Conservation (phyloP, 305 asterid species). For the Rubia tinctorum region DNA sequence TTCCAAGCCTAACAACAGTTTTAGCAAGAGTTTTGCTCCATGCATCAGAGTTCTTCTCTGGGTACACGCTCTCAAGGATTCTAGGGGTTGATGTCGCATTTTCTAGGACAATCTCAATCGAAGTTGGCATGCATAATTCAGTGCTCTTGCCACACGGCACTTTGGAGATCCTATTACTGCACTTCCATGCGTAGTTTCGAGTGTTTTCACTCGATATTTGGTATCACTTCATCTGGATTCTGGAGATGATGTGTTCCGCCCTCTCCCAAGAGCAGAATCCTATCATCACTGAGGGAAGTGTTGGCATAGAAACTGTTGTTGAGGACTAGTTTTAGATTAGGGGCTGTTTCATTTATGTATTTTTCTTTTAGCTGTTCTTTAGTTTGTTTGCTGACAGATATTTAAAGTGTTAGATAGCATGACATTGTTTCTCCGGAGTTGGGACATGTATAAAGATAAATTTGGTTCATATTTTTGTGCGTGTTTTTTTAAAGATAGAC, state of each 20-base stretch:
- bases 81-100: slow-evolving; percentile 73
- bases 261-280: slow-evolving; percentile 21
- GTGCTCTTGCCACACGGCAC: slow-evolving; percentile 81
- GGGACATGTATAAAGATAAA: too few species aligned
- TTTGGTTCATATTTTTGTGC: not conserved
- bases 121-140: slow-evolving; percentile 99
- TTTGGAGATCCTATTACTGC: slow-evolving; percentile 88
- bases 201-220: slow-evolving; percentile 90
- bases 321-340: not conserved
- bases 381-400: not conserved
- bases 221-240: slow-evolving; percentile 78
- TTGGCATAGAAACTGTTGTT: not conserved
- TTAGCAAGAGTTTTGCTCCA: slow-evolving; percentile 76
- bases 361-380: not conserved
- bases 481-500: too few species aligned
- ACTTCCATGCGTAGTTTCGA: slow-evolving; percentile 93
- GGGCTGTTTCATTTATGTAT: not conserved
- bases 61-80: slow-evolving; percentile 60
- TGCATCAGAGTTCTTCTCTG: slow-evolving; percentile 75
- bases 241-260: slow-evolving; percentile 56
- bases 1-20: too few species aligned
- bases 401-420: not conserved
- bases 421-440: not conserved
- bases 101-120: slow-evolving; percentile 86
- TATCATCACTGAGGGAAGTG: not conserved